phyloP scores from a whole-genome alignment of 192 early-diverging fungal species.

The Coemansia sp. region DNA sequence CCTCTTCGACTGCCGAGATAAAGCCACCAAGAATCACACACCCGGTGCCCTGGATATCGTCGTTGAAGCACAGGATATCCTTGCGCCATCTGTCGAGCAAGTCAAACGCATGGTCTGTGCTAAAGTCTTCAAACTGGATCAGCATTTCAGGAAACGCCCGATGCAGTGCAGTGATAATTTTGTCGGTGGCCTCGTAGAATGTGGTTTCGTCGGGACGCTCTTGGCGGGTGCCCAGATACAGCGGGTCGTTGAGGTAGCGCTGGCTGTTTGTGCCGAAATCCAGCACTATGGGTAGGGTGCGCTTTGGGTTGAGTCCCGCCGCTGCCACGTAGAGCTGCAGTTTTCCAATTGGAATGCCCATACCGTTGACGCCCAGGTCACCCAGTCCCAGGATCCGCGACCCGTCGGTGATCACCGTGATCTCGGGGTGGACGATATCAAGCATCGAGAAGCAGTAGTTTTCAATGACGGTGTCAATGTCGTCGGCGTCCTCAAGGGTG shows the following conservation, averaged over 20 bases:
- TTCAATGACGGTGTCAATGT: conserved; percentile 68
- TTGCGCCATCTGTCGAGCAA: conserved; percentile 73
- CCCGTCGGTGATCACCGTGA: conserved; percentile 91
- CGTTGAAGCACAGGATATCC: conserved; percentile 83
- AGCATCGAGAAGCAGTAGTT: conserved; percentile 69
- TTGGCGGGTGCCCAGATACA: conserved; percentile 78
- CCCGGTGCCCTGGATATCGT: conserved; percentile 63
- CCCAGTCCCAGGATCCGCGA: conserved; percentile 91
- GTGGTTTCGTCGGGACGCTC: conserved; percentile 61
- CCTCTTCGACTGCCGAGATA: conserved; percentile 78
- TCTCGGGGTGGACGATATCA: conserved; percentile 66
- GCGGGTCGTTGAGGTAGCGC: conserved; percentile 73
- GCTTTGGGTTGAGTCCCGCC: conserved; percentile 79
- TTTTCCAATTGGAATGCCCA: conserved; percentile 94
- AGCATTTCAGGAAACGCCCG: conserved; percentile 73
- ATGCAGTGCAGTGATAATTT: conserved; percentile 67
- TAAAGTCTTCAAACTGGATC: conserved; percentile 95
- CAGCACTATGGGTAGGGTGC: conserved; percentile 85
- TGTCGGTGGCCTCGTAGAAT: conserved; percentile 77
- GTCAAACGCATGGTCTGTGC: conserved; percentile 85
- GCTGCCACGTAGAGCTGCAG: conserved; percentile 84
- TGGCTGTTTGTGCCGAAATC: conserved; percentile 90
- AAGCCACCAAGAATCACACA: conserved; percentile 90
- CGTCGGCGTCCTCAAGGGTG: conserved; percentile 65
- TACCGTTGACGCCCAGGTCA: conserved; percentile 89